Base-by-base conservation (phyloP, 192 early-diverging fungal species). In the Mortierella hygrophila region DNA sequence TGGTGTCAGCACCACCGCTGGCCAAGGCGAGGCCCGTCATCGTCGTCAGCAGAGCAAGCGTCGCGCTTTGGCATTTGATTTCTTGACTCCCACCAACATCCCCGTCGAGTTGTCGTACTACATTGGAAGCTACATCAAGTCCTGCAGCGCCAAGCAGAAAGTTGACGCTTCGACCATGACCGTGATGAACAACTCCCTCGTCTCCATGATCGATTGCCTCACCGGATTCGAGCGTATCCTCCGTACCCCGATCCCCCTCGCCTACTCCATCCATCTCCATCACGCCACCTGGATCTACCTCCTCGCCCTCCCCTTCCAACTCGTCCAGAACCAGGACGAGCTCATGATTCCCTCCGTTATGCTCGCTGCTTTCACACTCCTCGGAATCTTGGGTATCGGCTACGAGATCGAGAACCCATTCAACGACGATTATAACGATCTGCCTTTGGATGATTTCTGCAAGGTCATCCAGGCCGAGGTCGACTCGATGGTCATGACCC, bases 361-460 rank as follows among this genome's bases (percentile, higher is more conserved):
- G 68, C 87, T 98, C 13, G 89, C 93, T 2, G 83, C 94, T 1
- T 96, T 97, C 75, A 93, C 92, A 71, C 89, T 97, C 80, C 87
- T 97, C 26, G 98, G 98, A 80, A 95, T 99, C 72, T 94, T 97
- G 72, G 88, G 89, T 15, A 97, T 98, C 75, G 97, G 95, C 40
- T 91, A 91, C 23, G 96, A 97, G 89, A 97, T 99, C 73, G 97
- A 99, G 90, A 97, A 98, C 83, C 97, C 97, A 15, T 98, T 98
- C 84, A 96, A 96, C 46, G 91, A 92, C 79, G 95, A 97, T 71
- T 89, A 89, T 37, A 96, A 97, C 82, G 97, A 96, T 74, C 75
- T 94, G 83, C 89, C 90, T 7, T 82, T 94, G 65, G 91, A 92
- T 68, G 82, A 89, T 69, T 93, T 92, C 76, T 93, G 91, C 78